Percentiles rank a stretch among this genome's conserved stretches.
Conservation (phyloP, 1,284 basidiomycete species). For the Inonotus obliquus region DNA sequence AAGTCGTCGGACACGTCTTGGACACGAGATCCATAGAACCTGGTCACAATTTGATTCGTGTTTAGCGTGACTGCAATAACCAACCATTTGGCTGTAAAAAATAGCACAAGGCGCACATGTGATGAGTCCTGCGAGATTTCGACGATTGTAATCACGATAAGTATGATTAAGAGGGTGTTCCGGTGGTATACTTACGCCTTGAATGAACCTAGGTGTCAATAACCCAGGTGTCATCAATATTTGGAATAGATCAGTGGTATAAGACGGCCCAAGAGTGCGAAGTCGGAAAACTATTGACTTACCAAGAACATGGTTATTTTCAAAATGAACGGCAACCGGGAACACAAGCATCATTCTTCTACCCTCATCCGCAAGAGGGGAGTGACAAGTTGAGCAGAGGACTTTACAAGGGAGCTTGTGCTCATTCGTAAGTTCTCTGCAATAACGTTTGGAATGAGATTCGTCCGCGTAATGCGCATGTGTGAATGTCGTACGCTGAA, state of each 20-base stretch:
- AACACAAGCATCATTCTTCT: conserved; percentile 17
- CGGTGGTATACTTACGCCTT: conserved; percentile 10
- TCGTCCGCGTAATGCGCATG: neutral
- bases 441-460: neutral
- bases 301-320: neutral
- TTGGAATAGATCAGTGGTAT: no score
- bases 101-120: conserved; percentile 3
- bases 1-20: conserved; percentile 10
- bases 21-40: conserved; percentile 13
- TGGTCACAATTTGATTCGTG: neutral
- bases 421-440: conserved; percentile 1
- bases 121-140: conserved; percentile 5
- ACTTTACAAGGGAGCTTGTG: conserved; percentile 13
- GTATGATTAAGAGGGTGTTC: neutral
- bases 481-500: neutral
- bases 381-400: conserved; percentile 8
- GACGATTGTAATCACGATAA: neutral
- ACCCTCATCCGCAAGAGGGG: conserved; percentile 13
- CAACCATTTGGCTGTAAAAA: no score
- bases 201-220: conserved; percentile 6
- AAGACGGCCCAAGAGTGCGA: neutral
- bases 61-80: neutral
- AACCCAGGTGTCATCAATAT: no score
- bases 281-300: neutral
- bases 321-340: conserved; percentile 9